Conservation (phyloP, 495 filamentous ascomycete genomes). For the Talaromyces trachyspermus region DNA sequence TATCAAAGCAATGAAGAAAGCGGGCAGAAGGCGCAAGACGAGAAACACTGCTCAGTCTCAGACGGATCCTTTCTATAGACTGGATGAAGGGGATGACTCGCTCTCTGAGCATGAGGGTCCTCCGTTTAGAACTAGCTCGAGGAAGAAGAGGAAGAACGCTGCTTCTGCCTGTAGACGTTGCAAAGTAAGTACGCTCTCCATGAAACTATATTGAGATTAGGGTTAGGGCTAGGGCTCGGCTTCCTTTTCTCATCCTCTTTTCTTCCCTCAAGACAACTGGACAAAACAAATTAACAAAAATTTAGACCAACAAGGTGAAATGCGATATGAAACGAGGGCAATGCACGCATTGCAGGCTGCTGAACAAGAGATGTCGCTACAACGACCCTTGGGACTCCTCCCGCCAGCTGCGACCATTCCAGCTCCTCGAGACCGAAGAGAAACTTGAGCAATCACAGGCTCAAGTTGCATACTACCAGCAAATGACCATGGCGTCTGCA, state of each 20-base stretch:
- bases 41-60: not conserved
- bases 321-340: not conserved
- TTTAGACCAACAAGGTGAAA: not conserved
- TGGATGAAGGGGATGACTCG: not conserved
- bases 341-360: not conserved
- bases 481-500: not conserved
- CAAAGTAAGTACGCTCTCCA: not conserved
- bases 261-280: not conserved
- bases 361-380: not conserved
- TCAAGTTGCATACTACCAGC: not conserved
- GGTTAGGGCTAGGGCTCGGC: constrained; percentile 2
- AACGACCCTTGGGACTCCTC: not conserved
- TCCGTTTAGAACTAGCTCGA: not conserved
- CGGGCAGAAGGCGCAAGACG: not conserved
- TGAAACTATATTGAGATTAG: not conserved
- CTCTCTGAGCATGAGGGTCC: not conserved
- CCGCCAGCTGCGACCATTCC: not conserved
- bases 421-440: not conserved
- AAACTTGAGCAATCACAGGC: not conserved
- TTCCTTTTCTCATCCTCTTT: not conserved
- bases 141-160: not conserved
- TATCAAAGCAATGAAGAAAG: not conserved
- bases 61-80: not conserved
- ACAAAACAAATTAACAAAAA: too few species aligned
- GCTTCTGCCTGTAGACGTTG: constrained; percentile 2